phyloP scores from a whole-genome alignment of 768 basidiomycete species.

The Suillus plorans region DNA sequence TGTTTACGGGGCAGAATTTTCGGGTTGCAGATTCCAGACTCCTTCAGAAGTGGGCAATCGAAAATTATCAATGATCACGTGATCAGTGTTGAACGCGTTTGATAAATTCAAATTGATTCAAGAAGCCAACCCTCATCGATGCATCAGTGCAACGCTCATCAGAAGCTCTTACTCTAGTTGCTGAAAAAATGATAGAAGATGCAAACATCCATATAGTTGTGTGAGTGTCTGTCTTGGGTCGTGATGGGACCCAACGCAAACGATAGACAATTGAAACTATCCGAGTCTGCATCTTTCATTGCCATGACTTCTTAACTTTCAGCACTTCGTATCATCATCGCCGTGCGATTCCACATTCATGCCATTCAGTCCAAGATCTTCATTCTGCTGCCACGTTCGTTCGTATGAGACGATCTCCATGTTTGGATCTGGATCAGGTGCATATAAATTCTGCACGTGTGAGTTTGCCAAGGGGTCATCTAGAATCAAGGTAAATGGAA shows the following conservation, averaged over 20 bases:
- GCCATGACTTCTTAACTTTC: slow-evolving; percentile 1
- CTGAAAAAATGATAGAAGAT: background rate
- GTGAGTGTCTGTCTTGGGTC: background rate
- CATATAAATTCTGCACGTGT: slow-evolving; percentile 95
- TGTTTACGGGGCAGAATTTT: background rate
- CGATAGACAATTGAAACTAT: background rate
- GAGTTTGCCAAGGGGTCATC: slow-evolving; percentile 97
- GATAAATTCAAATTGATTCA: too few species aligned
- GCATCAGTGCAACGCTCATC: background rate
- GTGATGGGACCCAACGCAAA: background rate
- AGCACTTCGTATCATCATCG: slow-evolving; percentile 11
- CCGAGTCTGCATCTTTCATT: background rate
- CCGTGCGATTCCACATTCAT: slow-evolving; percentile 67
- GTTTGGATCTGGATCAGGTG: slow-evolving; percentile 95
- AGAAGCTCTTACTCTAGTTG: background rate
- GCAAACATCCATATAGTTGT: background rate
- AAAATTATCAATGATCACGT: slow-evolving; percentile 12
- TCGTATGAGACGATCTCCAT: slow-evolving; percentile 85
- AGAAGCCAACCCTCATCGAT: too few species aligned
- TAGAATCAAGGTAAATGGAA: slow-evolving; percentile 87
- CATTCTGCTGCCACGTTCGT: slow-evolving; percentile 87
- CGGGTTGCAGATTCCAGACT: background rate
- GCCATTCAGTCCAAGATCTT: slow-evolving; percentile 90
- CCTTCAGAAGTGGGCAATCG: background rate
- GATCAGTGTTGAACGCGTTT: background rate